Conservation (phyloP, 2,329 filamentous ascomycete genomes). For the Pseudogymnoascus sp. region DNA sequence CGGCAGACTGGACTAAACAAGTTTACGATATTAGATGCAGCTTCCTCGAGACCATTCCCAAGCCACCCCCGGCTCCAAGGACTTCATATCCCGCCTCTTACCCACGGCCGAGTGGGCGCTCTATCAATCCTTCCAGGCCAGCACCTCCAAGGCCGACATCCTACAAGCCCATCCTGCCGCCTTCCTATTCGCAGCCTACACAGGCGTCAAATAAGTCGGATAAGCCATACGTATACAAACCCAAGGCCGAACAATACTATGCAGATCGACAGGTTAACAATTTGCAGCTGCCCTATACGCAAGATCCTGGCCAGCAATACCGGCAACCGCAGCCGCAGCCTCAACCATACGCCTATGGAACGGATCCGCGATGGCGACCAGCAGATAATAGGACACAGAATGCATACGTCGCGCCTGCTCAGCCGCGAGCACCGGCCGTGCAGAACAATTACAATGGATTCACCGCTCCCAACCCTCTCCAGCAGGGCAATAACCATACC, state of each 20-base stretch:
- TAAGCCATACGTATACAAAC: slow-evolving; percentile 49
- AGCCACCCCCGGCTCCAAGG: slow-evolving; percentile 31
- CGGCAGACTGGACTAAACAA: slow-evolving; percentile 58
- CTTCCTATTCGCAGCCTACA: background rate
- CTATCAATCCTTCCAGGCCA: slow-evolving; percentile 24
- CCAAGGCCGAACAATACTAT: slow-evolving; percentile 24
- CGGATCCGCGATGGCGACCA: slow-evolving; percentile 22
- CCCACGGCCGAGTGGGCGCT: slow-evolving; percentile 17
- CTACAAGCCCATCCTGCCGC: slow-evolving; percentile 18
- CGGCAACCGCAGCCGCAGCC: slow-evolving; percentile 12
- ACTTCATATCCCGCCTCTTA: slow-evolving; percentile 28
- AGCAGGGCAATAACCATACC: background rate
- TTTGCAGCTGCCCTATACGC: slow-evolving; percentile 27
- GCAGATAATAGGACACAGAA: background rate
- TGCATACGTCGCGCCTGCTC: background rate
- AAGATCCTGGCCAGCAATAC: slow-evolving; percentile 16
- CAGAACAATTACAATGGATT: background rate
- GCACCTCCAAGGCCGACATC: slow-evolving; percentile 20
- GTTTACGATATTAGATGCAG: slow-evolving; percentile 61
- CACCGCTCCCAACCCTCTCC: background rate
- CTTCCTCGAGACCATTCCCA: slow-evolving; percentile 62
- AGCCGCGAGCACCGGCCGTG: background rate
- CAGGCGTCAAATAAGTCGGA: slow-evolving; percentile 26
- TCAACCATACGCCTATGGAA: slow-evolving; percentile 22
- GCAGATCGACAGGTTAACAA: slow-evolving; percentile 26